Conservation (phyloP, 768 basidiomycete species). For the Galerina sulciceps region DNA sequence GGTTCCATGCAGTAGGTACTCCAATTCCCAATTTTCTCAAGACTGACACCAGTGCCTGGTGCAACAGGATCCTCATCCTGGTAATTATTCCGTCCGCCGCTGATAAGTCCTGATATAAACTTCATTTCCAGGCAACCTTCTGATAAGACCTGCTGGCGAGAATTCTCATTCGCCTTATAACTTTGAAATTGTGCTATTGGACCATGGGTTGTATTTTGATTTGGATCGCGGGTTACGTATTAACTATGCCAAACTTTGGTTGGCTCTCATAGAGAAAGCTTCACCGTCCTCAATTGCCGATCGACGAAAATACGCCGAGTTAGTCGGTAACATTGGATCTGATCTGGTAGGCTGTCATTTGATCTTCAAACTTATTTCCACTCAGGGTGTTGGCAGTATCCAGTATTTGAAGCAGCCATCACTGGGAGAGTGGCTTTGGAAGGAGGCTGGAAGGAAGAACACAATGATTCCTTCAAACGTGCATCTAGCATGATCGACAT, state of each 20-base stretch:
- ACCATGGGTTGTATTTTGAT: slow-evolving; percentile 95
- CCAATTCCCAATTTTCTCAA: neutral
- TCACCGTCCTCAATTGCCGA: slow-evolving; percentile 67
- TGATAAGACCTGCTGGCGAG: slow-evolving; percentile 77
- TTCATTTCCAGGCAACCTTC: slow-evolving; percentile 71
- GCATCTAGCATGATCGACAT: slow-evolving; percentile 81
- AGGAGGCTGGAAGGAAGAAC: slow-evolving; percentile 54
- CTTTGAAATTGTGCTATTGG: slow-evolving; percentile 94
- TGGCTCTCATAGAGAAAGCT: slow-evolving; percentile 80
- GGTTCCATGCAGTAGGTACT: slow-evolving; percentile 76
- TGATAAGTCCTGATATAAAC: neutral
- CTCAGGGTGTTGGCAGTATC: slow-evolving; percentile 59
- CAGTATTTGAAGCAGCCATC: slow-evolving; percentile 92
- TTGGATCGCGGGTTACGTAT: slow-evolving; percentile 78
- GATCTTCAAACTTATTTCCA: slow-evolving; percentile 1
- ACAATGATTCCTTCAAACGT: slow-evolving; percentile 51
- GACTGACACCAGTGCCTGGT: slow-evolving; percentile 1
- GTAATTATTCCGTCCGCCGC: slow-evolving; percentile 36
- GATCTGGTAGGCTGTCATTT: slow-evolving; percentile 66
- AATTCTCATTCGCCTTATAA: slow-evolving; percentile 83
- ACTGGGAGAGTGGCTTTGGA: slow-evolving; percentile 84
- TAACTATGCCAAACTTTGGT: slow-evolving; percentile 89
- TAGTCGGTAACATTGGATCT: slow-evolving; percentile 89
- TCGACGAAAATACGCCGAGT: slow-evolving; percentile 83
- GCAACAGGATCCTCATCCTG: slow-evolving; percentile 83